Conservation (phyloP, 1,284 basidiomycete genomes). For the Fereydounia khargensis region DNA sequence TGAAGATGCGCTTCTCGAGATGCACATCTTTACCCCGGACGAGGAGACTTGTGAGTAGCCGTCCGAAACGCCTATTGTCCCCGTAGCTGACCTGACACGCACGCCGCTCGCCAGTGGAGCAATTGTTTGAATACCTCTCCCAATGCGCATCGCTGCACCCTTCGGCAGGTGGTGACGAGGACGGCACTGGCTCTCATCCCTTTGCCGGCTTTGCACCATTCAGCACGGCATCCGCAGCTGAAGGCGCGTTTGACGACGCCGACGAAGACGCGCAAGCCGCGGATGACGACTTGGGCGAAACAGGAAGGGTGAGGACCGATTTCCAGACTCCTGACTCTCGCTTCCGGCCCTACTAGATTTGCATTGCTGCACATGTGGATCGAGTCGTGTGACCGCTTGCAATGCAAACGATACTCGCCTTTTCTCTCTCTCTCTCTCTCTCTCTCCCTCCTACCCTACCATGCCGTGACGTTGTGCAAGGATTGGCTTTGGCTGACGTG, state of each 20-base stretch:
- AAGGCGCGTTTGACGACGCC: conserved; percentile 61
- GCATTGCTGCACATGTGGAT: conserved; percentile 31
- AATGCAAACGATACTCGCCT: no score
- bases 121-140: conserved; percentile 83
- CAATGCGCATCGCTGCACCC: conserved; percentile 86
- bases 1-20: conserved; percentile 29
- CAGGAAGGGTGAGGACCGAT: conserved; percentile 91
- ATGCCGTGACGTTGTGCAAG: no score
- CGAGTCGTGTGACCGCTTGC: no score
- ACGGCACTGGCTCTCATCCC: conserved; percentile 57
- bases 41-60: conserved; percentile 10
- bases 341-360: conserved; percentile 73
- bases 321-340: conserved; percentile 72
- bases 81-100: no score
- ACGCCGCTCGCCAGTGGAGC: conserved; percentile 68
- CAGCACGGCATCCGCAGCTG: conserved; percentile 24
- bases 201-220: conserved; percentile 51
- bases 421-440: no score
- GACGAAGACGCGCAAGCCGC: conserved; percentile 61
- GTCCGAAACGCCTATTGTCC: no score
- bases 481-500: no score
- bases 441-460: no score
- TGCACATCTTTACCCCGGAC: conserved; percentile 42
- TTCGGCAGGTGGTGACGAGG: conserved; percentile 61
- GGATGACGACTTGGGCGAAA: conserved; percentile 64